Evolutionary conservation across 306 rosid species (phyloP).

Genomic region (Begonia loranthoides): DNA sequence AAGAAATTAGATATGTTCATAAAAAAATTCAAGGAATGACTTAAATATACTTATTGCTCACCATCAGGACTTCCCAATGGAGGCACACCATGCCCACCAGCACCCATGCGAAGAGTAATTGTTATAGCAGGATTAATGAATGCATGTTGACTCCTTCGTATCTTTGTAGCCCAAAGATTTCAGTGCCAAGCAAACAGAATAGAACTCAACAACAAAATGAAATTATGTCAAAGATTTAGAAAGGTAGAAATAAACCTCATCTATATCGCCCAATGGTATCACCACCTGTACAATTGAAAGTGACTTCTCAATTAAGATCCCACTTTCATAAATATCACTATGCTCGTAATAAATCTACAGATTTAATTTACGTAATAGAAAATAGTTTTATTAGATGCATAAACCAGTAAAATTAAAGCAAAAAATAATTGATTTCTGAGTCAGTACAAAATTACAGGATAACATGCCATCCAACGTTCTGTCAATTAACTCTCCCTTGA

Average conservation of each 20-base stretch:
- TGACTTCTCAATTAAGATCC: not conserved
- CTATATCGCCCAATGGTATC: conserved; percentile 78
- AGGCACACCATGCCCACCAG: conserved; percentile 99
- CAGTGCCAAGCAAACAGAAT: conserved; percentile 11
- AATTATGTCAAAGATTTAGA: conserved; percentile 5
- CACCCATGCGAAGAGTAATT: conserved; percentile 91
- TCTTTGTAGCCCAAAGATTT: conserved; percentile 30
- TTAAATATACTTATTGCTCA: conserved; percentile 21
- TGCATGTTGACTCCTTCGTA: conserved; percentile 97
- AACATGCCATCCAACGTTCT: no score
- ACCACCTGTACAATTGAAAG: conserved; percentile 48
- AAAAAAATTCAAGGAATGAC: not conserved
- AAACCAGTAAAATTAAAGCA: no score
- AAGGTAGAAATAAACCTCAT: conserved; percentile 50
- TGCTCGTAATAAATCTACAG: no score
- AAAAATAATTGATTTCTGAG: no score
- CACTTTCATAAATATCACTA: no score
- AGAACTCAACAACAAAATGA: not conserved
- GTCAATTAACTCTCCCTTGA: no score
- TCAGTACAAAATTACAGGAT: no score
- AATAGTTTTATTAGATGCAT: no score
- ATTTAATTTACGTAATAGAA: no score
- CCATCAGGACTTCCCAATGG: conserved; percentile 99
- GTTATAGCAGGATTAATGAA: conserved; percentile 94
- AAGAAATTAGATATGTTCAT: conserved; percentile 7